These are phyloP conservation scores for Cyclanthera cordifolia DNA, from an alignment of 306 rosid genomes.

Conservation along the genomic window DNA sequence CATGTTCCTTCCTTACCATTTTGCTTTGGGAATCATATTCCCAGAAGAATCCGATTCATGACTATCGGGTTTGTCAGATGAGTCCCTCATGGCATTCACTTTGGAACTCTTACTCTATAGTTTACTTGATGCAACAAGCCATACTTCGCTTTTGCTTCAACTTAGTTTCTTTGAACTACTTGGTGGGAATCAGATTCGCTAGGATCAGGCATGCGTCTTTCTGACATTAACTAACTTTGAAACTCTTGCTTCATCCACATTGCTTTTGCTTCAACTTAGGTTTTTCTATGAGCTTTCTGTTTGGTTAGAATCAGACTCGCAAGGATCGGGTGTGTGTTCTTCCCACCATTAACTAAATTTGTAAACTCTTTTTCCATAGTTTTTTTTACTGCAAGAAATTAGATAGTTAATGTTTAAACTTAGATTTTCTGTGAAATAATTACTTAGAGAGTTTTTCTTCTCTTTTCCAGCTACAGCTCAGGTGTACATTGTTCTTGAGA, in stretches of 20 bases:
- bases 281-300: neutral
- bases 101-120: neutral
- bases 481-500: conserved; percentile 66
- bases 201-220: neutral
- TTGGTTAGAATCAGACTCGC: neutral
- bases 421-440: neutral
- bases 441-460: neutral
- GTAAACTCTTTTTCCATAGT: neutral
- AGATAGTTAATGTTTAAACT: neutral
- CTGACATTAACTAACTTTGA: neutral
- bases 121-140: neutral
- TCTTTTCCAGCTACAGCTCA: conserved; percentile 62
- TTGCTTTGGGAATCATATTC: conserved; percentile 4
- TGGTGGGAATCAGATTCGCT: neutral
- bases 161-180: neutral
- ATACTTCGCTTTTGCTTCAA: neutral
- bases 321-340: neutral
- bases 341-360: neutral
- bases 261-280: conserved; percentile 1
- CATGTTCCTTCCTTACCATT: neutral
- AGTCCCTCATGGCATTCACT: neutral
- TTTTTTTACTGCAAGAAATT: neutral
- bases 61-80: neutral
- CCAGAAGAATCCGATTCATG: neutral
- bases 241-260: neutral